Evolutionary conservation across 1,139 yeast genomes (phyloP).

Genomic region (Lodderomyces oxycetoniae): DNA sequence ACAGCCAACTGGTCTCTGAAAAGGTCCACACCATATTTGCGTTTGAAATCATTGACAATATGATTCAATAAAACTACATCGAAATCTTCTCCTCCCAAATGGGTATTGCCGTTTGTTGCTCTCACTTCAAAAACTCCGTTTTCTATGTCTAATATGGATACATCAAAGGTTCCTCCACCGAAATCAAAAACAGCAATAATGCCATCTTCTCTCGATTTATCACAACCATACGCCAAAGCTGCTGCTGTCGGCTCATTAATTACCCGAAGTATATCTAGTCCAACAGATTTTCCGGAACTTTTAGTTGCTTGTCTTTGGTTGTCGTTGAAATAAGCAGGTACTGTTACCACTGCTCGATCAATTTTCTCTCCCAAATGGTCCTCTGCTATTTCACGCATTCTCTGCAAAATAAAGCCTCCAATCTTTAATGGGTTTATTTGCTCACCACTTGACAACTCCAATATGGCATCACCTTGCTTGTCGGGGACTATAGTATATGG

Average conservation of each 20-base stretch:
- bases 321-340: conserved; percentile 78
- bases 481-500: conserved; percentile 54
- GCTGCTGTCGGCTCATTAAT: conserved; percentile 83
- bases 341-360: conserved; percentile 63
- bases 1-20: conserved; percentile 45
- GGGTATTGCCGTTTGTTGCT: conserved; percentile 82
- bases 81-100: conserved; percentile 79
- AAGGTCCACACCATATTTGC: conserved; percentile 41
- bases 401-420: conserved; percentile 46
- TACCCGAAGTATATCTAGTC: conserved; percentile 63
- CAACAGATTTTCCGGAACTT: conserved; percentile 63
- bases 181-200: conserved; percentile 71
- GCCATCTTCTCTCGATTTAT: conserved; percentile 47
- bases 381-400: conserved; percentile 58
- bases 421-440: conserved; percentile 53
- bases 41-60: conserved; percentile 46
- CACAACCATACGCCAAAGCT: conserved; percentile 73
- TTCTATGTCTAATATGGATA: conserved; percentile 72
- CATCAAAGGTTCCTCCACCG: conserved; percentile 84
- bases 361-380: conserved; percentile 29
- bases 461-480: conserved; percentile 61
- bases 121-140: conserved; percentile 79
- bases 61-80: conserved; percentile 57
- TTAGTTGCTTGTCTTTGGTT: conserved; percentile 77
- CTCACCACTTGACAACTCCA: conserved; percentile 35